Conservation (phyloP, 2,329 filamentous ascomycete genomes). For the Alternaria sp. region DNA sequence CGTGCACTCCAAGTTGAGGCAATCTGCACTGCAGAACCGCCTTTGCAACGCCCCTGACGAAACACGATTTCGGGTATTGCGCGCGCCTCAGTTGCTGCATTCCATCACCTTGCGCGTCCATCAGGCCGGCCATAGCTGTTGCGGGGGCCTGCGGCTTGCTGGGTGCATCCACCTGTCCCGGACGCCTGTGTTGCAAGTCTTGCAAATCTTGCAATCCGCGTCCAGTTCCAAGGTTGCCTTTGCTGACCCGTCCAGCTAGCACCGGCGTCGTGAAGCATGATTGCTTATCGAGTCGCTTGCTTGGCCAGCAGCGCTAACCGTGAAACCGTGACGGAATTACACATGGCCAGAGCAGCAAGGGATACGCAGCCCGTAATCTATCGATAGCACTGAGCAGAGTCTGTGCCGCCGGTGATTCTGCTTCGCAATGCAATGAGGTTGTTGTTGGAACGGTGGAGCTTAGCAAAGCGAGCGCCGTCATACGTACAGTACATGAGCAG, state of each 20-base stretch:
- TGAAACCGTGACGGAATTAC: conserved; percentile 36
- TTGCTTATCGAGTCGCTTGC: conserved; percentile 40
- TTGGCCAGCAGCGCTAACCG: conserved; percentile 38
- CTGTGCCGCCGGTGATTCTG: conserved; percentile 33
- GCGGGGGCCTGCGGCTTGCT: conserved; percentile 13
- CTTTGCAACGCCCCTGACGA: conserved; percentile 43
- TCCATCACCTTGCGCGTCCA: conserved; percentile 14
- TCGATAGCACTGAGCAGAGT: conserved; percentile 22
- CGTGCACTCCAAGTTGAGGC: conserved; percentile 44
- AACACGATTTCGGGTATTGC: conserved; percentile 41
- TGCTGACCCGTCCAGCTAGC: conserved; percentile 23
- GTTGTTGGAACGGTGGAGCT: conserved; percentile 16
- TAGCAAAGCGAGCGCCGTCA: conserved; percentile 12
- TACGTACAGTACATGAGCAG: conserved; percentile 15
- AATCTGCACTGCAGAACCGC: conserved; percentile 47
- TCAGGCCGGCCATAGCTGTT: conserved; percentile 3
- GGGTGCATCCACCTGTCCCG: conserved; percentile 21
- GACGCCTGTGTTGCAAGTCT: conserved; percentile 23
- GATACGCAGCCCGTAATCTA: conserved; percentile 26
- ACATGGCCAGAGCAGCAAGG: conserved; percentile 32
- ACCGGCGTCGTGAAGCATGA: conserved; percentile 20
- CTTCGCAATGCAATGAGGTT: conserved; percentile 19
- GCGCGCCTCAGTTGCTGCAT: conserved; percentile 20
- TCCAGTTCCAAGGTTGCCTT: conserved; percentile 16
- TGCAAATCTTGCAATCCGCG: conserved; percentile 15